Evolutionary conservation across 768 basidiomycete genomes (phyloP).

Genomic region (Kwoniella pini): DNA sequence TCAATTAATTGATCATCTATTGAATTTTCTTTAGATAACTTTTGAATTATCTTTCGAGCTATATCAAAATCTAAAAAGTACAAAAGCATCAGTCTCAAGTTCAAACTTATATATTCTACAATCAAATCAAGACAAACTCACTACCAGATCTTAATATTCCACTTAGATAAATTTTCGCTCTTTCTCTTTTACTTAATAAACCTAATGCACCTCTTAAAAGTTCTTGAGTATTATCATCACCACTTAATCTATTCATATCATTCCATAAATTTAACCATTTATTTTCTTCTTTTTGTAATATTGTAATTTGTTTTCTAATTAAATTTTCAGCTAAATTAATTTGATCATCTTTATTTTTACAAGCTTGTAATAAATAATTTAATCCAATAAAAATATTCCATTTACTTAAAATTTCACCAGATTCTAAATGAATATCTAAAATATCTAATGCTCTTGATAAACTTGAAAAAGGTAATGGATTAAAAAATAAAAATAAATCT

Average conservation of each 20-base stretch:
- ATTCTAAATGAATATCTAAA: constrained; percentile 89
- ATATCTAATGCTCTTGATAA: constrained; percentile 84
- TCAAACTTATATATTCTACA: neutral
- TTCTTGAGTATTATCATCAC: constrained; percentile 36
- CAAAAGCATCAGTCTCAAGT: neutral
- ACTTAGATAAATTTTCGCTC: constrained; percentile 77
- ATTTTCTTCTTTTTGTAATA: constrained; percentile 55
- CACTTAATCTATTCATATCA: constrained; percentile 81
- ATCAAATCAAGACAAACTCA: constrained; percentile 60
- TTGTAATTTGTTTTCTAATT: constrained; percentile 56
- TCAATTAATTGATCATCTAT: constrained; percentile 65
- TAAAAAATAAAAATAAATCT: constrained; percentile 79
- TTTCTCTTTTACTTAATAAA: constrained; percentile 67
- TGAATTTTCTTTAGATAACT: constrained; percentile 58
- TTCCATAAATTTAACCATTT: constrained; percentile 81
- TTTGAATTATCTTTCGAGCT: constrained; percentile 63
- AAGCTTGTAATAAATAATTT: constrained; percentile 86
- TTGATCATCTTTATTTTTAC: constrained; percentile 67
- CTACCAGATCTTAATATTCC: constrained; percentile 84
- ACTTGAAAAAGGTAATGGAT: constrained; percentile 69
- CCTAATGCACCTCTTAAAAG: constrained; percentile 77
- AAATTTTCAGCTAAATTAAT: constrained; percentile 82
- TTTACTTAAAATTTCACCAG: constrained; percentile 83
- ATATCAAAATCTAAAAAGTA: constrained; percentile 44
- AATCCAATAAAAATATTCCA: constrained; percentile 83